Evolutionary conservation across 2,329 filamentous ascomycete species (phyloP), one percentile per base, ranked within the genome.

Genomic region (Thermothelomyces thermophilus): DNA sequence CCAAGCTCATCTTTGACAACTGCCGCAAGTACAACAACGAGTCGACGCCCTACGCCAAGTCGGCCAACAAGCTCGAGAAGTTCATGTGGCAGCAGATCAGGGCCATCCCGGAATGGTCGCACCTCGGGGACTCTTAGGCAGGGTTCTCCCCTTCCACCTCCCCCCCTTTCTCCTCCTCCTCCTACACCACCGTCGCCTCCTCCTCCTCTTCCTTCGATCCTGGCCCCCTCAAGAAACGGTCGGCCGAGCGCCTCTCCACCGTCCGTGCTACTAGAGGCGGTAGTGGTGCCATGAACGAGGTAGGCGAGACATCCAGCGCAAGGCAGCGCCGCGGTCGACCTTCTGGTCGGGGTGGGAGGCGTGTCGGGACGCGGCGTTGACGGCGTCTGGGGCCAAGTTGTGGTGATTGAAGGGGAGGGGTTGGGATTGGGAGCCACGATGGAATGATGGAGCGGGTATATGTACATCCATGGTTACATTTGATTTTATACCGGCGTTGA

Each of bases 11-110:
- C 58, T 96, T 95, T 62, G 82, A 90, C 66, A 98, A 98, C 67
- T 98, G 93, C 67, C 83, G 90, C 58, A 85, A 87, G 63, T 98
- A 97, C 74, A 98, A 98, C 64, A 94, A 91, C 60, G 91, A 96
- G 70, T 94, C 75, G 37, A 98, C 91, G 0, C 85, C 89, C 0
- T 98, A 98, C 66, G 89, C 90, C 20, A 98, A 98, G 72, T 89
- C 86, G 50, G 93, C 93, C 35, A 95, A 89, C 65, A 93, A 93
- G 64, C 74, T 98, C 36, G 93, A 84, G 64, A 94, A 93, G 68
- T 95, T 83, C 64, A 94, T 97, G 90, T 96, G 89, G 88, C 78
- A 83, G 66, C 87, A 91, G 69, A 89, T 96, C 68, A 85, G 87
- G 64, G 86, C 86, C 59, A 87, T 96, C 46, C 91, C 91, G 1